Evolutionary conservation across 2,329 filamentous ascomycete genomes (phyloP).

Genomic region (Alternaria brassicicola): DNA sequence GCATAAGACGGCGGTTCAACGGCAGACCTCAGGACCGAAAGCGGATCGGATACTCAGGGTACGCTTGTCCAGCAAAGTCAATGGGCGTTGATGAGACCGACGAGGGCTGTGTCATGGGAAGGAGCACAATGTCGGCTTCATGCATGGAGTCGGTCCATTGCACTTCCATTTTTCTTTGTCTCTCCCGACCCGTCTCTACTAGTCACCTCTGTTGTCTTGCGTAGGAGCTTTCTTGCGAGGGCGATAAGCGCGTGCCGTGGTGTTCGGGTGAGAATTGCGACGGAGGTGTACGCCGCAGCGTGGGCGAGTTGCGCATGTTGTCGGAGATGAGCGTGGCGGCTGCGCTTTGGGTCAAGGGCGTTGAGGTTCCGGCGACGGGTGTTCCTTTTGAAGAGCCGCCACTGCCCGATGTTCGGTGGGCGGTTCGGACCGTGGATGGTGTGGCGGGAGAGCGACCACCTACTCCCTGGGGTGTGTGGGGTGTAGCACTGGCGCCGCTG

Average conservation of each 20-base stretch:
- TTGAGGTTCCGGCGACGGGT: conserved; percentile 30
- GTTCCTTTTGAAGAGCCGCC: conserved; percentile 38
- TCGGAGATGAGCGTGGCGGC: conserved; percentile 37
- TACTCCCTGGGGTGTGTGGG: conserved; percentile 37
- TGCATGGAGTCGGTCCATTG: conserved; percentile 44
- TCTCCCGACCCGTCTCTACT: conserved; percentile 40
- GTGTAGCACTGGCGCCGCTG: conserved; percentile 43
- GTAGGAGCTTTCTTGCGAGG: conserved; percentile 36
- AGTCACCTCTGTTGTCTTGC: conserved; percentile 39
- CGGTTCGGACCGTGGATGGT: conserved; percentile 41
- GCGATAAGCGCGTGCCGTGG: conserved; percentile 28
- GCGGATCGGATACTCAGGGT: background rate
- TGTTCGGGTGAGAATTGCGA: conserved; percentile 31
- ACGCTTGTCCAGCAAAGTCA: conserved; percentile 11
- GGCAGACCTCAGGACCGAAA: background rate
- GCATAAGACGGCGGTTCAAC: too few relatives aligned
- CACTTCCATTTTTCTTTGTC: conserved; percentile 45
- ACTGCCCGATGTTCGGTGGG: conserved; percentile 34
- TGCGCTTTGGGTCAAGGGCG: conserved; percentile 38
- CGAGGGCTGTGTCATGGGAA: conserved; percentile 36
- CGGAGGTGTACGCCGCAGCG: conserved; percentile 41
- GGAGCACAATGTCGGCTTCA: conserved; percentile 43
- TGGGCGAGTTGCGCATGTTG: conserved; percentile 36
- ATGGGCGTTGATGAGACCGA: conserved; percentile 35
- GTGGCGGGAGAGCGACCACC: conserved; percentile 41